Percentiles rank a stretch among this genome's conserved stretches.
Conservation (phyloP, 73 alveolate genomes). For the Effrenium voratum region DNA sequence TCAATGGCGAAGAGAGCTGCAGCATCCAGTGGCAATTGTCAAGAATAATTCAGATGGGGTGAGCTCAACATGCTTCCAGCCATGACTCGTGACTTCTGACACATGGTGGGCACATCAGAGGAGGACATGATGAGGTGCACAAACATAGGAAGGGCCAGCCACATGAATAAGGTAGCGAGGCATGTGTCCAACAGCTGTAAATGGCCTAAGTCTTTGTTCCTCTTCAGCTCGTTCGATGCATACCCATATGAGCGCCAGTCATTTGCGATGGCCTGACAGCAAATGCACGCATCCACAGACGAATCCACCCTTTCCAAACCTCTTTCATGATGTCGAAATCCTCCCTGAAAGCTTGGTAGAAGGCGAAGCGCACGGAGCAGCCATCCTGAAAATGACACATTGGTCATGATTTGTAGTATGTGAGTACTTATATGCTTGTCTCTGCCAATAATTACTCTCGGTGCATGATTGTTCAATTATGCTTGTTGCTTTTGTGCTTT, state of each 20-base stretch:
- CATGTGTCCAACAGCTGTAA: background rate
- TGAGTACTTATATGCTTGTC: too few species aligned
- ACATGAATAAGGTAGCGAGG: background rate
- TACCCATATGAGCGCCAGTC: constrained; percentile 67
- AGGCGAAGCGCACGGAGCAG: constrained; percentile 62
- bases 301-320: background rate
- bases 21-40: background rate
- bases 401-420: too few species aligned
- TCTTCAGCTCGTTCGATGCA: constrained; percentile 23
- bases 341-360: constrained; percentile 73
- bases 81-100: background rate
- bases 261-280: constrained; percentile 56
- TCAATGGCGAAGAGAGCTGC: constrained; percentile 73
- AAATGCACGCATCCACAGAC: background rate
- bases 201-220: constrained; percentile 47
- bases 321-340: constrained; percentile 63
- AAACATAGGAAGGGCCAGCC: background rate
- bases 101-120: background rate
- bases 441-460: too few species aligned
- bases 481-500: too few species aligned
- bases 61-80: background rate
- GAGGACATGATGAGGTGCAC: background rate
- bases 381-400: constrained; percentile 21
- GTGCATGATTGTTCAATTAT: too few species aligned
- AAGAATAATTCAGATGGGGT: background rate